These are phyloP conservation scores for Fusarium neocosmosporiellum DNA, from an alignment of 2,329 filamentous ascomycete species.

Conservation along the genomic window DNA sequence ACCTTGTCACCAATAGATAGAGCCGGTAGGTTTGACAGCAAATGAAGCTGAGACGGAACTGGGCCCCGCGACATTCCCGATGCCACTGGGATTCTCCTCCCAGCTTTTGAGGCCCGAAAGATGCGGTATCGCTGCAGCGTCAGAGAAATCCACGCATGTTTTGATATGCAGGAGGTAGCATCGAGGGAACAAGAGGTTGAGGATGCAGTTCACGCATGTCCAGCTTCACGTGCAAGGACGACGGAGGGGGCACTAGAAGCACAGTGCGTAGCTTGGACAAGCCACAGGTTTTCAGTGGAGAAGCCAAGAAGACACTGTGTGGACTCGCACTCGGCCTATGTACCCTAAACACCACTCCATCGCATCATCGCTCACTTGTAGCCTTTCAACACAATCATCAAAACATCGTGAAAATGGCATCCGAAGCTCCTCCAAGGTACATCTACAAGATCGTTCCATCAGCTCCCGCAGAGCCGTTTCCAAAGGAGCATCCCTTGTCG, in stretches of 20 bases:
- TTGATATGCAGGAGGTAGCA: not conserved
- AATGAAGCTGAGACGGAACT: slow-evolving; percentile 71
- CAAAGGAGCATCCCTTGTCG: slow-evolving; percentile 65
- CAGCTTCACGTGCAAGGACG: slow-evolving; percentile 27
- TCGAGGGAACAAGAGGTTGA: slow-evolving; percentile 12
- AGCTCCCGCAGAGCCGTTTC: slow-evolving; percentile 64
- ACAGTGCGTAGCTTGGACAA: slow-evolving; percentile 15
- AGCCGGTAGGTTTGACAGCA: slow-evolving; percentile 70
- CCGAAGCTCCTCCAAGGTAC: slow-evolving; percentile 53
- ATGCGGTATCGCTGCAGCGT: slow-evolving; percentile 31
- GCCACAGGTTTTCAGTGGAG: not conserved
- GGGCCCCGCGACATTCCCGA: slow-evolving; percentile 67
- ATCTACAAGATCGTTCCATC: slow-evolving; percentile 71
- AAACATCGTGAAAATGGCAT: slow-evolving; percentile 38
- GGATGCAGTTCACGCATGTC: slow-evolving; percentile 20
- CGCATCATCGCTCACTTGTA: not conserved
- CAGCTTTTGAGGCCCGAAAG: slow-evolving; percentile 30
- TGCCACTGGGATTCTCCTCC: slow-evolving; percentile 6
- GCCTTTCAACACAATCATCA: not conserved
- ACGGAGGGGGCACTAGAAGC: not conserved
- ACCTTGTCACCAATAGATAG: slow-evolving; percentile 77
- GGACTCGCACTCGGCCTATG: slow-evolving; percentile 3
- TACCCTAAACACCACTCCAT: slow-evolving; percentile 24
- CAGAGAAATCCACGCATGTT: slow-evolving; percentile 23
- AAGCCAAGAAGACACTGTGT: not conserved